Evolutionary conservation across 164 flowering plant species (phyloP), one percentile per base, ranked within the genome.

Genomic region (Platanus orientalis): DNA sequence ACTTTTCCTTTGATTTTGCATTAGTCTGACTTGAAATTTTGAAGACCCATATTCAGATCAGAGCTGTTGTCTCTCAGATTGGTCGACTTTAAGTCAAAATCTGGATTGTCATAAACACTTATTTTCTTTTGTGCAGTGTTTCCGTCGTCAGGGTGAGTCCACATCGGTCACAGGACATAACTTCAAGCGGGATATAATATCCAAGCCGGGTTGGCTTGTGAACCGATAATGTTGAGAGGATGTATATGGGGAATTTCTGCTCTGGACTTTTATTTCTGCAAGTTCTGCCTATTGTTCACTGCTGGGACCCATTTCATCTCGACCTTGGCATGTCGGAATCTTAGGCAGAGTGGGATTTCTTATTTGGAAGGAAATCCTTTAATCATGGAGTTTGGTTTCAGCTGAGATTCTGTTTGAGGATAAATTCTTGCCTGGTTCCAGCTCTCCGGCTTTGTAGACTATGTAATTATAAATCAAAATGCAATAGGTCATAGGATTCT

Each of bases 141-240:
- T 74, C 66, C 92, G 98, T 25, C 91, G 97, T 24, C 91, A 75
- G 58, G 97, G 96, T 25, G 98, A 94, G 57, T 89, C 91, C 6
- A 83, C 83, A n/a, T 94, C 93, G 12, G 79, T 84, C 42, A 79
- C 78, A 3, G 95, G 96, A 12, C 95, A 89, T 14, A 66, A 93
- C 71, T 91, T 89, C 69, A 80, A 84, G 76, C 63, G 58, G 66
- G 88, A 94, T 73, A 21, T 67, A 21, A 47, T 87, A 10, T 66
- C 84, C 52, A 93, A 90, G 76, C 89, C 98, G 11, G 96, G 98
- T 54, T 93, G 97, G 96, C 85, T 93, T 32, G 72, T 76, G 36
- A 68, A 57, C 62, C 45, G 53, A 48, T 65, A 58, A 64, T 40
- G 61, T 23, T 54, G 13, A 52, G 28, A 36, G 9, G 42, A 12